phyloP scores from a whole-genome alignment of 192 early-diverging fungal species.

The Coemansia sp. region DNA sequence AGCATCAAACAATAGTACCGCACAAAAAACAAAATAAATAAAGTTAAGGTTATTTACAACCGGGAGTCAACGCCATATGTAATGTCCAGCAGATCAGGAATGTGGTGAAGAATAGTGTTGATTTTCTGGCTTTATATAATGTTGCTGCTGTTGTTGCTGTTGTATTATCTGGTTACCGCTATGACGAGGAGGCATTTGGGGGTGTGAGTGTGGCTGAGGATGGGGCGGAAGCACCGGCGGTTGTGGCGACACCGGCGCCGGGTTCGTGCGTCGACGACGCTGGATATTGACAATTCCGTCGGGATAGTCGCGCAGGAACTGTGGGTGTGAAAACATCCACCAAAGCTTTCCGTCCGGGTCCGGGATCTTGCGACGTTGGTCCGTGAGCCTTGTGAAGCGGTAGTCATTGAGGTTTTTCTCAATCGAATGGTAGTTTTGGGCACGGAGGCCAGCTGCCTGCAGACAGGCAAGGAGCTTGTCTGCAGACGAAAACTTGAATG shows the following conservation, averaged over 20 bases:
- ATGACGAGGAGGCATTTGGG: constrained; percentile 11
- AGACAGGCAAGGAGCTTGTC: constrained; percentile 45
- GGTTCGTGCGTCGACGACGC: constrained; percentile 49
- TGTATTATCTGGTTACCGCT: constrained; percentile 8
- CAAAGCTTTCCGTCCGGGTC: constrained; percentile 45
- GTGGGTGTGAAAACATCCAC: constrained; percentile 53
- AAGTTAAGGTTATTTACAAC: constrained; percentile 35
- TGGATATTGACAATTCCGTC: constrained; percentile 52
- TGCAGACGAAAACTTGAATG: constrained; percentile 50
- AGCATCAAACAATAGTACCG: not conserved
- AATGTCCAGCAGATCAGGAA: not conserved
- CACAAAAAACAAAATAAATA: constrained; percentile 2
- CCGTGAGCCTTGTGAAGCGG: constrained; percentile 44
- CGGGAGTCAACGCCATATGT: constrained; percentile 13
- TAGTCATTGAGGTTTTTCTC: constrained; percentile 57
- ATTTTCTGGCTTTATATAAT: constrained; percentile 1
- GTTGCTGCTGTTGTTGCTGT: constrained; percentile 17
- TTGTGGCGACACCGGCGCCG: constrained; percentile 36
- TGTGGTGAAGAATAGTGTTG: constrained; percentile 1
- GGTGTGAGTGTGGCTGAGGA: constrained; percentile 9
- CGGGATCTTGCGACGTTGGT: constrained; percentile 49
- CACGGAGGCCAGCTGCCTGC: constrained; percentile 45
- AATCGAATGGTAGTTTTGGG: constrained; percentile 54
- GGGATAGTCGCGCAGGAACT: constrained; percentile 44
- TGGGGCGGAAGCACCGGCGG: constrained; percentile 17